Evolutionary conservation across 805 yeast species (phyloP), one percentile per base, ranked within the genome.

Genomic region (Lipomyces mesembrius): DNA sequence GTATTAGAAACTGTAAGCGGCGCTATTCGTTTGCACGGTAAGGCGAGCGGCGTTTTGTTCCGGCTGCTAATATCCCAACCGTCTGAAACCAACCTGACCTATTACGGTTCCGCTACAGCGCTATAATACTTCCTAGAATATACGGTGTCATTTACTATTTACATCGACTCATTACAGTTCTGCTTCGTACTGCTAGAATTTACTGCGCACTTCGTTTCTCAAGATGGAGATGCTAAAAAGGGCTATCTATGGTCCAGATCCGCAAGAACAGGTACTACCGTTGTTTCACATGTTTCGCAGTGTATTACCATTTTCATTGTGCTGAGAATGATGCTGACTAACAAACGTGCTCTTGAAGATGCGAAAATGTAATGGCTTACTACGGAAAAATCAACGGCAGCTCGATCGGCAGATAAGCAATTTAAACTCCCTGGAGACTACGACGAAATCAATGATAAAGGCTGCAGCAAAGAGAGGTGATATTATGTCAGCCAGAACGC

Each of bases 241-340:
- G 76, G 90, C 93, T 3, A 88, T 94, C 51, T 94, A 96, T 89
- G 99, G 99, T 0, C 98, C 98, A 0, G 97, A 93, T 75, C 97
- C 98, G 54, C 88, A 89, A 74, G 98, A 91, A 74, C 96, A 89
- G 74, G 88, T 83, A 77, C 7, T 37, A 37, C 39, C 2, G 2
- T 37, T 60, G 85, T 80, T 12, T 20, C 20, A n/a, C 32, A 8
- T 14, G 22, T 14, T 14, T 43, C 8, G 32, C 49, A 14, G 20
- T 39, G 46, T 39, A 17, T 39, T 12, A 14, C 49, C 49, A 6
- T 3, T 17, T 17, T 43, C 22, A 7, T 25, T 20, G n/a, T 12
- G 34, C 22, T 25, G 59, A 20, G 43, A 56, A 1, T 9, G 20
- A 17, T 43, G 34, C 59, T 60, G 1, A 11, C 12, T 8, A 4